These are phyloP conservation scores for Paulownia fortunei DNA, from an alignment of 257 asterid species.

Conservation along the genomic window DNA sequence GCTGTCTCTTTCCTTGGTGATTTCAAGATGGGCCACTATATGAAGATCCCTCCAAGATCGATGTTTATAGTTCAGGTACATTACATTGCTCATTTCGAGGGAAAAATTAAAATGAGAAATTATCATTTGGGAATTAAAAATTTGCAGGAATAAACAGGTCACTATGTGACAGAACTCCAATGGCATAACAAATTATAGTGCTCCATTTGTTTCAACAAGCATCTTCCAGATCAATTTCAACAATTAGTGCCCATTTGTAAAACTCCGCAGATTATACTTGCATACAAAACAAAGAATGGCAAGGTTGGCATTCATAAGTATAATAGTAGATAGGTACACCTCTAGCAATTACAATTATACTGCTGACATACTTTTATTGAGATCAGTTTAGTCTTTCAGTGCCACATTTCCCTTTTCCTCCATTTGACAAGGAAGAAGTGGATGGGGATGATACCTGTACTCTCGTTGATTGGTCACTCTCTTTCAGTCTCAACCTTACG, in stretches of 20 bases:
- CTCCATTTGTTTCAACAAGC: background rate
- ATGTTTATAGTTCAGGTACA: conserved; percentile 95
- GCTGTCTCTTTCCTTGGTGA: conserved; percentile 92
- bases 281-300: too few species aligned
- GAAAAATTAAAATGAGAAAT: too few species aligned
- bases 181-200: background rate
- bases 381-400: too few species aligned
- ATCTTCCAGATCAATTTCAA: too few species aligned
- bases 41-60: conserved; percentile 97
- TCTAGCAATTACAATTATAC: too few species aligned
- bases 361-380: too few species aligned
- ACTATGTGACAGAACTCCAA: background rate
- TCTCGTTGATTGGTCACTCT: background rate
- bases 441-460: background rate
- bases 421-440: background rate
- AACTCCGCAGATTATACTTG: too few species aligned
- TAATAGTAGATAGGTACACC: too few species aligned
- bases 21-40: conserved; percentile 95
- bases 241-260: too few species aligned
- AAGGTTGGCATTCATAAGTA: too few species aligned
- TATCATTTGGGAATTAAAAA: too few species aligned
- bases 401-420: background rate
- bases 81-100: conserved; percentile 5
- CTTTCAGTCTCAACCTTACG: background rate
- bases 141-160: too few species aligned